A percentile compares a stretch with the other conserved stretches of the same genome.
Conservation (phyloP, 345 rosid genomes). For the Ceriops decandra region DNA sequence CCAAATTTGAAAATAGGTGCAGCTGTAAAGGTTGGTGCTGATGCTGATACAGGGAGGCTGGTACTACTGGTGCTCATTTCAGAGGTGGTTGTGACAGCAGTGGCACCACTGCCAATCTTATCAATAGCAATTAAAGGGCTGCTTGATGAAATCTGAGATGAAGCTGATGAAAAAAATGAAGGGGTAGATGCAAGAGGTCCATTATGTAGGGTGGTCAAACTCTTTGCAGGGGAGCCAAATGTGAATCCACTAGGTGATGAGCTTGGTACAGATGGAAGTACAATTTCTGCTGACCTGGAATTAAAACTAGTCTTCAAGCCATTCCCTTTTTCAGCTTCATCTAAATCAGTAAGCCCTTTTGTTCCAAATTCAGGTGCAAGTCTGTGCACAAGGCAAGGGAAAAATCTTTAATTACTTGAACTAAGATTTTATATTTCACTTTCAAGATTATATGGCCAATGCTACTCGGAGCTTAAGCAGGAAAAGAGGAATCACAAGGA, state of each 20-base stretch:
- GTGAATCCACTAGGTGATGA: constrained; percentile 37
- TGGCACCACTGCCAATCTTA: constrained; percentile 16
- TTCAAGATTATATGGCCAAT: background rate
- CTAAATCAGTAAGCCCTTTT: constrained; percentile 37
- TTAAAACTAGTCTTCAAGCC: constrained; percentile 25
- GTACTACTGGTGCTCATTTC: constrained; percentile 16
- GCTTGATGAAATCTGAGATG: constrained; percentile 29
- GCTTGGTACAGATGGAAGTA: constrained; percentile 35
- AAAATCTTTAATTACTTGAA: background rate
- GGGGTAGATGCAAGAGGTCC: constrained; percentile 41
- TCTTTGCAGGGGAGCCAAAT: constrained; percentile 28
- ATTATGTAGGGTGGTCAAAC: constrained; percentile 35
- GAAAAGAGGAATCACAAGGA: too few species aligned
- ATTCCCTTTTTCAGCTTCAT: constrained; percentile 30
- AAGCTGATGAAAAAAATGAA: constrained; percentile 24
- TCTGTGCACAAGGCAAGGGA: constrained; percentile 41
- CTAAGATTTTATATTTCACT: background rate
- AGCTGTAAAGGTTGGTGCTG: constrained; percentile 36
- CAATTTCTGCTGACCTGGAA: constrained; percentile 23
- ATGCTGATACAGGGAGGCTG: constrained; percentile 25
- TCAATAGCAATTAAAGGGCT: constrained; percentile 20
- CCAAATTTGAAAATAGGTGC: constrained; percentile 42
- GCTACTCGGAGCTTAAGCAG: background rate
- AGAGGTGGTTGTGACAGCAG: constrained; percentile 19
- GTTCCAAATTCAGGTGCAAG: constrained; percentile 24